These are phyloP conservation scores for Hordeum marinum DNA, from an alignment of 176 grass and related monocot genomes.

Conservation along the genomic window DNA sequence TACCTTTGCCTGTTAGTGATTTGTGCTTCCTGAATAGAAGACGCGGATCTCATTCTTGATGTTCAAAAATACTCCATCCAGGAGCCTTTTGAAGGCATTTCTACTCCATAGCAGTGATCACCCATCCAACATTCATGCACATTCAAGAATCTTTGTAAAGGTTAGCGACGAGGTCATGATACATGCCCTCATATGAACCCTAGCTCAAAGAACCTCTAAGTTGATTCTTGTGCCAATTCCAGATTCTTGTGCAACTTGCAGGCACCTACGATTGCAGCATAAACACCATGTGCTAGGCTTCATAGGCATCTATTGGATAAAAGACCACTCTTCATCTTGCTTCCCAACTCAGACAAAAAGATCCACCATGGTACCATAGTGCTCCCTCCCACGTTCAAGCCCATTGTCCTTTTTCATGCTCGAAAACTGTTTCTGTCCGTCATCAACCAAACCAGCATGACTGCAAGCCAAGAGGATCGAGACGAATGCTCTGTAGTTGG, in stretches of 20 bases:
- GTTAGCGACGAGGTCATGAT: conserved; percentile 70
- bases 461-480: conserved; percentile 45
- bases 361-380: conserved; percentile 68
- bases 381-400: conserved; percentile 47
- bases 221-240: conserved; percentile 52
- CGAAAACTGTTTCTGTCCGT: conserved; percentile 44
- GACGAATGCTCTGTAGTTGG: conserved; percentile 46
- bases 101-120: conserved; percentile 69
- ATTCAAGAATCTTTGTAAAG: conserved; percentile 72
- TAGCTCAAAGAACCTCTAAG: conserved; percentile 54
- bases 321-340: conserved; percentile 56
- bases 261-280: conserved; percentile 65
- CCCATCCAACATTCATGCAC: conserved; percentile 62
- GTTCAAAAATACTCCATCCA: conserved; percentile 57
- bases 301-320: conserved; percentile 58
- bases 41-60: conserved; percentile 59
- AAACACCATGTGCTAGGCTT: conserved; percentile 54
- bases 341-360: conserved; percentile 56
- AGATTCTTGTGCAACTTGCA: conserved; percentile 70
- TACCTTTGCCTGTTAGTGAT: conserved; percentile 59
- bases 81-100: conserved; percentile 63
- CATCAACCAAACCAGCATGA: conserved; percentile 51
- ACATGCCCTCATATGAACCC: conserved; percentile 52
- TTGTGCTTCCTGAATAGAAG: conserved; percentile 70
- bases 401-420: conserved; percentile 58